Evolutionary conservation across 306 rosid genomes (phyloP).

Genomic region (Fragaria nilgerrensis): DNA sequence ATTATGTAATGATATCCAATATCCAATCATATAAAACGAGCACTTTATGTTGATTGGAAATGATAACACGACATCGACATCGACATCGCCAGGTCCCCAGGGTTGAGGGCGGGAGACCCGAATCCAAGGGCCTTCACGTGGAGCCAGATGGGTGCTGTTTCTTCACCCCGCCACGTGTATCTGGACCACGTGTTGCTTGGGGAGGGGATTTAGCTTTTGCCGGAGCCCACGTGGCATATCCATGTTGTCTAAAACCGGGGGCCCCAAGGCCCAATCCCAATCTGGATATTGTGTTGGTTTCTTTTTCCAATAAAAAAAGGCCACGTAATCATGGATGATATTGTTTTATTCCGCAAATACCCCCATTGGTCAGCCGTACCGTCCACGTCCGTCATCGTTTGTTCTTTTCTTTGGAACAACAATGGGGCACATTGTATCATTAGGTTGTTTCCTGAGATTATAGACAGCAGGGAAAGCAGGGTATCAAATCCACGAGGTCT

Average conservation of each 20-base stretch:
- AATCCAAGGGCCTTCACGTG: slow-evolving; percentile 31
- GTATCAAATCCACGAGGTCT: neutral
- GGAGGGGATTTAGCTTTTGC: neutral
- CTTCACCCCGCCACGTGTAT: neutral
- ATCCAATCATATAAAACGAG: slow-evolving; percentile 24
- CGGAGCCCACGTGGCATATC: neutral
- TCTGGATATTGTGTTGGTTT: neutral
- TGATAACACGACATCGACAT: slow-evolving; percentile 7
- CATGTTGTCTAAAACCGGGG: neutral
- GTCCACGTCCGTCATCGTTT: too few relatives aligned
- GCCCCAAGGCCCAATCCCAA: too few relatives aligned
- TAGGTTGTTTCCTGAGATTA: too few relatives aligned
- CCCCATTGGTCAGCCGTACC: too few relatives aligned
- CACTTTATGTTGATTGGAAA: slow-evolving; percentile 21
- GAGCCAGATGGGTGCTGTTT: slow-evolving; percentile 22
- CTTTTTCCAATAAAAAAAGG: too few relatives aligned
- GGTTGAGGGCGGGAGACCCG: neutral
- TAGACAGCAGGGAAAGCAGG: too few relatives aligned
- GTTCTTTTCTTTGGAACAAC: too few relatives aligned
- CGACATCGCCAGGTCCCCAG: slow-evolving; percentile 27
- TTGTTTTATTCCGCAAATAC: too few relatives aligned
- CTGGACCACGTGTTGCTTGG: slow-evolving; percentile 18
- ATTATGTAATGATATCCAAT: neutral
- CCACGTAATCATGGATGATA: too few relatives aligned
- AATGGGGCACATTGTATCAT: too few relatives aligned